These are phyloP conservation scores for Plantago ovata DNA, from an alignment of 257 asterid genomes.

Conservation along the genomic window DNA sequence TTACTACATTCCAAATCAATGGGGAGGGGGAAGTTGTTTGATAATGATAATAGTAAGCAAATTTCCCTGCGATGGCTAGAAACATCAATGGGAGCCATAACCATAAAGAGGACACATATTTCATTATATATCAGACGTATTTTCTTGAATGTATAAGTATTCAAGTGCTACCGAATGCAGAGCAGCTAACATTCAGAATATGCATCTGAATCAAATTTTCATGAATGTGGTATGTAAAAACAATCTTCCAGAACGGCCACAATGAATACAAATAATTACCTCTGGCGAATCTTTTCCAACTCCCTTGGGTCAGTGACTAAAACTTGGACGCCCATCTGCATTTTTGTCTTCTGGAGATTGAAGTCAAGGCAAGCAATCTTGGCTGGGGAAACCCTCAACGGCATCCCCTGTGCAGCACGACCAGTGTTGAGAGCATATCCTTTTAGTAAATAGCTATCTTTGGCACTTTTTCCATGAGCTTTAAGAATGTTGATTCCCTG, in stretches of 20 bases:
- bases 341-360: slow-evolving; percentile 85
- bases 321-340: slow-evolving; percentile 96
- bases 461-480: slow-evolving; percentile 94
- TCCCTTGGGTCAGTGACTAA: slow-evolving; percentile 87
- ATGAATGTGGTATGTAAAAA: neutral
- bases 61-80: too few relatives aligned
- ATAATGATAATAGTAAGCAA: too few relatives aligned
- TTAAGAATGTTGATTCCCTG: slow-evolving; percentile 92
- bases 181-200: neutral
- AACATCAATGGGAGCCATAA: too few relatives aligned
- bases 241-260: neutral
- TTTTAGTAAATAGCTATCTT: slow-evolving; percentile 76
- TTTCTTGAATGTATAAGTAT: too few relatives aligned
- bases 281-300: slow-evolving; percentile 91
- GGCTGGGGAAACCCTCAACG: slow-evolving; percentile 77
- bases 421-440: slow-evolving; percentile 94
- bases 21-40: neutral
- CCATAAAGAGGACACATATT: too few relatives aligned
- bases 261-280: slow-evolving; percentile 36
- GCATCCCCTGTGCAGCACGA: slow-evolving; percentile 96
- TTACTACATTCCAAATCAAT: neutral
- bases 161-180: too few relatives aligned
- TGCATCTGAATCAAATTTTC: slow-evolving; percentile 6
- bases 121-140: too few relatives aligned
- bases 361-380: slow-evolving; percentile 90